phyloP scores from a whole-genome alignment of 768 basidiomycete species.

The Lactarius tabidus region DNA sequence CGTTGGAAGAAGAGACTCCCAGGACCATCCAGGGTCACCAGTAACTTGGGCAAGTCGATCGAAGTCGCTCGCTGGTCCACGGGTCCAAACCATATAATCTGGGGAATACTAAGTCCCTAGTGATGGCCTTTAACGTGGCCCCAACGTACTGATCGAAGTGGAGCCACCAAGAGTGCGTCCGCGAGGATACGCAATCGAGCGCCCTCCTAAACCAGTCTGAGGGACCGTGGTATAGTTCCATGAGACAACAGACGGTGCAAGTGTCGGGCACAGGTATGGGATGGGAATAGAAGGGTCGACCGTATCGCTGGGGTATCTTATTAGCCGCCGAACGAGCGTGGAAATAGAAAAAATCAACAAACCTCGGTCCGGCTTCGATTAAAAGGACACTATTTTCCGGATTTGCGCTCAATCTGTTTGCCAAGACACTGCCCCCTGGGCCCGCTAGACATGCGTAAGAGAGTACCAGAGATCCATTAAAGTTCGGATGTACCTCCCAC shows the following conservation, averaged over 20 bases:
- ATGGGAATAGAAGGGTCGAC: not conserved
- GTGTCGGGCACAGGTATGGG: not conserved
- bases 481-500: conserved; percentile 10
- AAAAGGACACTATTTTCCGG: conserved; percentile 17
- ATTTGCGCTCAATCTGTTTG: conserved; percentile 23
- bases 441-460: conserved; percentile 14
- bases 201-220: conserved; percentile 17
- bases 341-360: conserved; percentile 23
- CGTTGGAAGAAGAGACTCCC: conserved; percentile 8
- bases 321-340: too few species aligned
- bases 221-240: conserved; percentile 28
- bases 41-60: conserved; percentile 25
- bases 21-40: conserved; percentile 26
- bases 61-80: conserved; percentile 25
- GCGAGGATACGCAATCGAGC: conserved; percentile 23
- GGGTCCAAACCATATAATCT: conserved; percentile 22
- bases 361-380: conserved; percentile 26
- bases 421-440: conserved; percentile 23
- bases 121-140: not conserved
- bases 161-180: conserved; percentile 25
- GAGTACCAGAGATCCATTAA: not conserved
- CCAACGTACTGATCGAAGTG: conserved; percentile 24
- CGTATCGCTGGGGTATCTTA: not conserved
- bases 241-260: conserved; percentile 14
- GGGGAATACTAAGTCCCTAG: not conserved